Evolutionary conservation across 371 early-diverging fungal genomes (phyloP), one percentile per base, ranked within the genome.

Genomic region (Agmasoma carcini): DNA sequence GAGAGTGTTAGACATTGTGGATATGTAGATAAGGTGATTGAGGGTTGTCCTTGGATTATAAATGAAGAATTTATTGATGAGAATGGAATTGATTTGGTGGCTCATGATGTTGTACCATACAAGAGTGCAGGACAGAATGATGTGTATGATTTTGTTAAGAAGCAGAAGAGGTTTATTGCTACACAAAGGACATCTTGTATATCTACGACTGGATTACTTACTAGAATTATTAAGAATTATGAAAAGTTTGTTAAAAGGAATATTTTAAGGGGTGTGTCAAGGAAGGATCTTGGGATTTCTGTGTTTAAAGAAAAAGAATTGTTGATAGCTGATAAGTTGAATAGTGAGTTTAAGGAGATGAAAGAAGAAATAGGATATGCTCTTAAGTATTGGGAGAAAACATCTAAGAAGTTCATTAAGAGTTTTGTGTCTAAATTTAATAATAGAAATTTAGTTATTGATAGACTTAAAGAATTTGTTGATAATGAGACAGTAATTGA

Each of bases 61-160:
- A 81, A 79, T 34, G 82, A 83, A 56, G 89, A 81, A 39, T 93
- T 90, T 61, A 61, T 93, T 6, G 83, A 85, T 65, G 51, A 79
- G 64, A 84, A 93, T 63, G 60, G 80, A 66, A 89, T 93, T 41
- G 91, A 91, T 69, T 90, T 83, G 73, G 90, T 93, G n/a, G 88
- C 89, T 15, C 94, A 93, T 70, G 94, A 93, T 74, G 90, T 86
- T 56, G 81, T 86, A 11, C 89, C 90, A 1, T 93, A 93, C 63
- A 77, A 77, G 46, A 79, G 81, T 20, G 80, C 71, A 17, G 60
- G 40, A 5, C n/a, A 5, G 19, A 82, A 82, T 40, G 94, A 93
- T 74, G 85, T 90, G n/a, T 93, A 93, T 69, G 82, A 83, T 2
- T 83, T 83, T 73, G 84, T 89, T 38, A 93, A 93, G 72, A 77